These are phyloP conservation scores for Stemphylium lycopersici DNA, from an alignment of 2,329 filamentous ascomycete species.

Conservation along the genomic window DNA sequence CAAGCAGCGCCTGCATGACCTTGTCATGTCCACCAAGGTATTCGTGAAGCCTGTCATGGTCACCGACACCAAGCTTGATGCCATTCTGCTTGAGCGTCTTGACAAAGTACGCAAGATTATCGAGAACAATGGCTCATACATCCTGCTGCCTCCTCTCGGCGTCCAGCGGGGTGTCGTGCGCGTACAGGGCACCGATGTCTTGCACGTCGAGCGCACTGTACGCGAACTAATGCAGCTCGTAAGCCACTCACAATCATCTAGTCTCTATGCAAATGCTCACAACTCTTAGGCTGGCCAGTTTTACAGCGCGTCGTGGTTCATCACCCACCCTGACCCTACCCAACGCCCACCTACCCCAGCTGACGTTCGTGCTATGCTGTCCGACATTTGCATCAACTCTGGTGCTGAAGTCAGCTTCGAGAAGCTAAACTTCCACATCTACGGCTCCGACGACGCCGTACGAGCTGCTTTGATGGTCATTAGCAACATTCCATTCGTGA, in stretches of 20 bases:
- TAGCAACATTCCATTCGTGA: conserved; percentile 87
- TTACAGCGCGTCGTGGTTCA: conserved; percentile 96
- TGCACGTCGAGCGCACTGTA: conserved; percentile 93
- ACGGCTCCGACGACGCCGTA: conserved; percentile 93
- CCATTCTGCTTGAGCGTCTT: conserved; percentile 84
- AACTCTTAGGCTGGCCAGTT: conserved; percentile 82
- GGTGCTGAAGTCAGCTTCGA: conserved; percentile 95
- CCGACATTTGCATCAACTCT: conserved; percentile 94
- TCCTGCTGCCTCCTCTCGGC: conserved; percentile 87
- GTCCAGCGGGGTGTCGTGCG: conserved; percentile 83
- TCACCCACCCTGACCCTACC: conserved; percentile 74
- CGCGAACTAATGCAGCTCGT: conserved; percentile 94
- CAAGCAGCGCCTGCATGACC: conserved; percentile 88
- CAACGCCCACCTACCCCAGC: conserved; percentile 66
- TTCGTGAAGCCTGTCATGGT: conserved; percentile 89
- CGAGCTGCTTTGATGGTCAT: conserved; percentile 95
- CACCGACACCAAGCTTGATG: conserved; percentile 91
- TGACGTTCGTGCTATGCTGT: conserved; percentile 88
- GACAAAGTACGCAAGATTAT: conserved; percentile 99
- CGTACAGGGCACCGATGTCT: conserved; percentile 89
- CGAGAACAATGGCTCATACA: conserved; percentile 93
- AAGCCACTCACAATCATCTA: conserved; percentile 46
- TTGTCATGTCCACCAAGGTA: conserved; percentile 77
- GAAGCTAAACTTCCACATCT: conserved; percentile 90
- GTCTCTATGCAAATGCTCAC: conserved; percentile 22